These are phyloP conservation scores for Wickerhamomyces queroliae DNA, from an alignment of 805 yeast genomes.

Conservation along the genomic window DNA sequence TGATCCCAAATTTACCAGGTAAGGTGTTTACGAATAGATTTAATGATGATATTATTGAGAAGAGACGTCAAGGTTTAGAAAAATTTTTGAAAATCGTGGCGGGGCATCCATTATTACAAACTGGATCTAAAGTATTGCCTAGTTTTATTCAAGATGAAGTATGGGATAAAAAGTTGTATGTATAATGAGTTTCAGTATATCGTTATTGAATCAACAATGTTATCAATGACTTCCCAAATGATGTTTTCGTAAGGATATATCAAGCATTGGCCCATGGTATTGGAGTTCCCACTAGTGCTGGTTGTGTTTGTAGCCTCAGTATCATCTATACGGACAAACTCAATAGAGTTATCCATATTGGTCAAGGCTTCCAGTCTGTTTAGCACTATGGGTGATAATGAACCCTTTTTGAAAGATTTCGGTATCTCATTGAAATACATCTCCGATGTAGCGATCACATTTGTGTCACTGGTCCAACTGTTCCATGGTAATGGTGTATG, in stretches of 20 bases:
- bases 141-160: constrained; percentile 84
- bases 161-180: constrained; percentile 46
- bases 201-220: constrained; percentile 31
- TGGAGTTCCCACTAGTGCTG: constrained; percentile 21
- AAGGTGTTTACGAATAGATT: constrained; percentile 73
- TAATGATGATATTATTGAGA: constrained; percentile 76
- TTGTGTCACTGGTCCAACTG: not conserved
- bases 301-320: constrained; percentile 28
- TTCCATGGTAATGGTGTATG: not conserved
- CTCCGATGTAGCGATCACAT: constrained; percentile 4
- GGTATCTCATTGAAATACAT: constrained; percentile 30
- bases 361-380: not conserved
- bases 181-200: constrained; percentile 21
- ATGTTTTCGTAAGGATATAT: constrained; percentile 33
- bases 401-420: constrained; percentile 1
- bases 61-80: constrained; percentile 78
- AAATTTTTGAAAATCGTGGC: constrained; percentile 74
- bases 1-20: constrained; percentile 88
- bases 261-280: constrained; percentile 35
- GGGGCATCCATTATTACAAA: constrained; percentile 90
- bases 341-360: not conserved
- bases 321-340: not conserved
- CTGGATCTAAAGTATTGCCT: constrained; percentile 71
- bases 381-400: not conserved
- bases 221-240: constrained; percentile 38